These are phyloP conservation scores for Letharia columbiana DNA, from an alignment of 495 filamentous ascomycete genomes.

Conservation along the genomic window DNA sequence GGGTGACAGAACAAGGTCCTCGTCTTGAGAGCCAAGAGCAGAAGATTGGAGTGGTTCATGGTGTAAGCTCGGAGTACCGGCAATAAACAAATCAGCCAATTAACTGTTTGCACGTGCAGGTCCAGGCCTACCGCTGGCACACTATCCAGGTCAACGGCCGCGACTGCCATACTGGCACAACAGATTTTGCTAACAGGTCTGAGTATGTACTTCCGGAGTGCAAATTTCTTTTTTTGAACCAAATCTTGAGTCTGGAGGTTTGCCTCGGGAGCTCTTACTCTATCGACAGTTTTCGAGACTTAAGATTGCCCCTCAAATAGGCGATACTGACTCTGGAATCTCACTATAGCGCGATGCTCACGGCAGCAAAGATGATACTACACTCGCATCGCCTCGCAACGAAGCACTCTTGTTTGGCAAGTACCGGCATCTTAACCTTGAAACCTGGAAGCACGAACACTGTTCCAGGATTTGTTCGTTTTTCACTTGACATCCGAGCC, in stretches of 20 bases:
- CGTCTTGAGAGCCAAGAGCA: constrained; percentile 53
- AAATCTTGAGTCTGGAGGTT: background rate
- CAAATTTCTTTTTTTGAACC: background rate
- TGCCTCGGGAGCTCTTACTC: background rate
- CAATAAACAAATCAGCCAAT: background rate
- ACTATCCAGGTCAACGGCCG: constrained; percentile 56
- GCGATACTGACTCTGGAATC: constrained; percentile 22
- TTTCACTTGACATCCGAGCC: constrained; percentile 64
- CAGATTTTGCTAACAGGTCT: constrained; percentile 48
- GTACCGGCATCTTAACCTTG: constrained; percentile 61
- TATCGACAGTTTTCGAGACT: background rate
- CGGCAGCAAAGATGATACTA: constrained; percentile 60
- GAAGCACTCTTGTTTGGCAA: constrained; percentile 49
- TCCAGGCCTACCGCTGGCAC: constrained; percentile 61
- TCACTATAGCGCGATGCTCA: constrained; percentile 41
- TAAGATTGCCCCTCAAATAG: background rate
- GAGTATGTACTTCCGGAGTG: constrained; percentile 6
- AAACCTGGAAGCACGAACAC: constrained; percentile 67
- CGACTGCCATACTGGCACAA: constrained; percentile 71
- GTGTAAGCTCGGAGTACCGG: constrained; percentile 34
- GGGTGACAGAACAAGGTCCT: constrained; percentile 56
- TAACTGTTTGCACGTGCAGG: constrained; percentile 5
- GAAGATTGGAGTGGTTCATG: constrained; percentile 63
- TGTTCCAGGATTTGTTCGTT: constrained; percentile 59
- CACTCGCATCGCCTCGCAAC: constrained; percentile 55